phyloP scores from a whole-genome alignment of 2,329 filamentous ascomycete species.

The Rhynchosporium agropyri region DNA sequence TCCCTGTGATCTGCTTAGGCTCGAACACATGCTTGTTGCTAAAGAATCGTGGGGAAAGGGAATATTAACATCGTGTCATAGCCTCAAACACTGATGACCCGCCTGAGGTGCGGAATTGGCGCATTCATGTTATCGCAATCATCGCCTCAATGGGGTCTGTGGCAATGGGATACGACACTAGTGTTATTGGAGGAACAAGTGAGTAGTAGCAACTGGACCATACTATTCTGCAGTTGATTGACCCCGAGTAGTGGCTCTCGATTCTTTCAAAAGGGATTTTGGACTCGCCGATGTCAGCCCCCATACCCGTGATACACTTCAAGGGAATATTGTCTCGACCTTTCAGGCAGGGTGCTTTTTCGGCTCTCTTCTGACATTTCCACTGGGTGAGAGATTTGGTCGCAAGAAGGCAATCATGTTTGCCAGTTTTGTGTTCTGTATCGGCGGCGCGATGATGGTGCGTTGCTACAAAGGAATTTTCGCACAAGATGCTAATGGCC shows the following conservation, averaged over 20 bases:
- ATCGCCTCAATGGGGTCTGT: conserved; percentile 16
- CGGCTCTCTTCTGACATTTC: conserved; percentile 40
- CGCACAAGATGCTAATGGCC: neutral
- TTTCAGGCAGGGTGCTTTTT: conserved; percentile 41
- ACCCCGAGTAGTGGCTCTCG: conserved; percentile 47
- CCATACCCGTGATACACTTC: conserved; percentile 49
- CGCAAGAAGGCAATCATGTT: conserved; percentile 47
- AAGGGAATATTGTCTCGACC: conserved; percentile 46
- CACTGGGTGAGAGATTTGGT: conserved; percentile 47
- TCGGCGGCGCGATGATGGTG: conserved; percentile 29
- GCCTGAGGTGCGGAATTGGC: conserved; percentile 11
- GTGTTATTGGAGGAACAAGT: conserved; percentile 17
- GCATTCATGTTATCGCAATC: conserved; percentile 10
- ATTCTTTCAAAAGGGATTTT: conserved; percentile 49
- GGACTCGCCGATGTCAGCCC: conserved; percentile 48
- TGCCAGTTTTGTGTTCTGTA: conserved; percentile 44
- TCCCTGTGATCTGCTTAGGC: too few relatives aligned
- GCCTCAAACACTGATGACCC: conserved; percentile 8
- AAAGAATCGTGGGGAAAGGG: too few relatives aligned
- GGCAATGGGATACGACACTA: conserved; percentile 14
- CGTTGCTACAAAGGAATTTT: neutral
- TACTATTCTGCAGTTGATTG: neutral
- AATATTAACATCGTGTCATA: too few relatives aligned
- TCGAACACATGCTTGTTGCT: too few relatives aligned
- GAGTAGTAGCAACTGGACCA: neutral